Evolutionary conservation across 768 basidiomycete species (phyloP).

Genomic region (Calocera viscosa): DNA sequence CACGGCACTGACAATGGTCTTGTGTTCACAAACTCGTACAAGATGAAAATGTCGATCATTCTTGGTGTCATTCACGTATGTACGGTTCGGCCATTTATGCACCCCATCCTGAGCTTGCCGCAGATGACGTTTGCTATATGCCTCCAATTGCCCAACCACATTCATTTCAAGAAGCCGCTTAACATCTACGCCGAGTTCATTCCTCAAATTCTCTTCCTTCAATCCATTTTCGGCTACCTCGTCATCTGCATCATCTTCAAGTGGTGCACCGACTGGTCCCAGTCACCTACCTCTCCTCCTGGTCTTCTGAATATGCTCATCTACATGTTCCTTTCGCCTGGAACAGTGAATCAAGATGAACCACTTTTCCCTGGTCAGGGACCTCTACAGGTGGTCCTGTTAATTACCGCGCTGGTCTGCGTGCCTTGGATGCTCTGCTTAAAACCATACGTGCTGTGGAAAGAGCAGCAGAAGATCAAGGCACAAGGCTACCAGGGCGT

Average conservation of each 20-base stretch:
- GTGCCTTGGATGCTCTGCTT: conserved; percentile 89
- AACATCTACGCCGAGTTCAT: conserved; percentile 93
- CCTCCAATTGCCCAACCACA: conserved; percentile 88
- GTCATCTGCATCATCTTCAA: conserved; percentile 92
- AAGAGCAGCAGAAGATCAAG: conserved; percentile 74
- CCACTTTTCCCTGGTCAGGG: conserved; percentile 81
- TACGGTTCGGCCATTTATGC: conserved; percentile 15
- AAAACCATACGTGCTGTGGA: conserved; percentile 86
- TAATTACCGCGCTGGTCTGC: conserved; percentile 69
- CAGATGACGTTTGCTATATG: conserved; percentile 99
- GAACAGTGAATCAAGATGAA: conserved; percentile 49
- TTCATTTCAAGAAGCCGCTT: conserved; percentile 75
- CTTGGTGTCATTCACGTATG: conserved; percentile 91
- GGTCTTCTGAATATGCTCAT: conserved; percentile 93
- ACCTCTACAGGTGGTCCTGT: conserved; percentile 64
- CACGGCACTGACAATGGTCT: conserved; percentile 83
- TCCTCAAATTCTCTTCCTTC: conserved; percentile 93
- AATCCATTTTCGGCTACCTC: conserved; percentile 95
- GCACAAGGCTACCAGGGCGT: conserved; percentile 69
- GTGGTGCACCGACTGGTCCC: conserved; percentile 88
- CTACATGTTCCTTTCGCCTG: conserved; percentile 88
- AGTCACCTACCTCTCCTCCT: conserved; percentile 56
- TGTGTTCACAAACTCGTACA: conserved; percentile 95
- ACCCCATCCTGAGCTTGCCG: background rate
- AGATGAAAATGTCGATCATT: conserved; percentile 99